phyloP scores from a whole-genome alignment of 331 rosid genomes.

The Malus hybrid region DNA sequence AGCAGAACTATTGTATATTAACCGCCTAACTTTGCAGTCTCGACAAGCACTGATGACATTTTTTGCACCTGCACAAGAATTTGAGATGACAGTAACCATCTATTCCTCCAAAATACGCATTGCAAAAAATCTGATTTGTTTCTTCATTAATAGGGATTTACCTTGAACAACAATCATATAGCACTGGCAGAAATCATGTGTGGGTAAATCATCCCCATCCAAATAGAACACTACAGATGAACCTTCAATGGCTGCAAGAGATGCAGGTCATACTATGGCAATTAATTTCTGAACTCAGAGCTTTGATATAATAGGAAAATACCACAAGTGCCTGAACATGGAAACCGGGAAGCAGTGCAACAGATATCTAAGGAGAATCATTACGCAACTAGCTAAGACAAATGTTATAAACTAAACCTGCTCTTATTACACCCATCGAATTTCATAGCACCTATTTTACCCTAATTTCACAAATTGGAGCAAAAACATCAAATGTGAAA shows the following conservation, averaged over 20 bases:
- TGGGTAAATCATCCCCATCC: constrained; percentile 37
- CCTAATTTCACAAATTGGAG: not conserved
- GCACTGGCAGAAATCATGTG: constrained; percentile 41
- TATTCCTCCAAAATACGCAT: constrained; percentile 1
- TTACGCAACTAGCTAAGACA: not conserved
- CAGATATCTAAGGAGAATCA: not conserved
- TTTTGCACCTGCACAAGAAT: constrained; percentile 64
- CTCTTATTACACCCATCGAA: not conserved
- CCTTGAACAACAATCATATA: constrained; percentile 75
- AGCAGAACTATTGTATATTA: constrained; percentile 75
- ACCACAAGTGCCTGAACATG: not conserved
- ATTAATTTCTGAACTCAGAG: constrained; percentile 13
- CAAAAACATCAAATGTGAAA: not conserved
- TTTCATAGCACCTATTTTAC: not conserved
- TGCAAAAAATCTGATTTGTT: not conserved
- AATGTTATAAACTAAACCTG: not conserved
- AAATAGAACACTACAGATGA: constrained; percentile 68
- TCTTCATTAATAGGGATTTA: constrained; percentile 8
- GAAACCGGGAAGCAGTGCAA: not conserved
- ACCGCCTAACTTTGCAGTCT: constrained; percentile 67
- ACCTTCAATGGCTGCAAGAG: constrained; percentile 66
- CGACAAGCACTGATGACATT: constrained; percentile 75
- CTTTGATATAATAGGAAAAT: not conserved
- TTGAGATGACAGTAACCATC: constrained; percentile 11
- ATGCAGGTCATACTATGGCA: not conserved